These are phyloP conservation scores for Clonostachys byssicola DNA, from an alignment of 2,329 filamentous ascomycete species.

Conservation along the genomic window DNA sequence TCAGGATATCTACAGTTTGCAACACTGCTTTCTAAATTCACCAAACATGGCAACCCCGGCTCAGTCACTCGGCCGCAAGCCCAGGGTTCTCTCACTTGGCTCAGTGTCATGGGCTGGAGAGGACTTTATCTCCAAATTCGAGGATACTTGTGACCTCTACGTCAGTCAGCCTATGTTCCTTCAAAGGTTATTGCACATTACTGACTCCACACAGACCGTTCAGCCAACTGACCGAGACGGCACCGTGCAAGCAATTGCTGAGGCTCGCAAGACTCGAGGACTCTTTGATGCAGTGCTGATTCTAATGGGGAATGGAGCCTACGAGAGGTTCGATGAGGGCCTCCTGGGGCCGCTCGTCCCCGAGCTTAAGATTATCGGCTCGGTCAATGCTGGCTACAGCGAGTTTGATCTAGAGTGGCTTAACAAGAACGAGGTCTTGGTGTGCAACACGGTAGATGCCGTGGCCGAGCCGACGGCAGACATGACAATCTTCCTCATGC, in stretches of 20 bases:
- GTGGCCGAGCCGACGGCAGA: constrained; percentile 45
- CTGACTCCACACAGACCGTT: too few species aligned
- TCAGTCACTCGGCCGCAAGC: too few species aligned
- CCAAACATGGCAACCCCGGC: too few species aligned
- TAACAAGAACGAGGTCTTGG: constrained; percentile 35
- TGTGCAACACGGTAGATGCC: constrained; percentile 48
- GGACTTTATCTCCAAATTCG: too few species aligned
- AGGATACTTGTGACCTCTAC: too few species aligned
- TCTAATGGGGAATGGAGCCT: constrained; percentile 41
- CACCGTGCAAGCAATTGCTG: neutral
- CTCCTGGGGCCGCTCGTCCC: constrained; percentile 30
- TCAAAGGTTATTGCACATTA: too few species aligned
- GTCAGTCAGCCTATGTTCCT: too few species aligned
- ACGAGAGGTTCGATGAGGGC: constrained; percentile 40
- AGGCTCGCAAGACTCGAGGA: constrained; percentile 11
- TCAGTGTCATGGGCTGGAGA: too few species aligned
- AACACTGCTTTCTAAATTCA: too few species aligned
- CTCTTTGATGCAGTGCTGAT: constrained; percentile 40
- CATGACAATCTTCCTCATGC: constrained; percentile 29
- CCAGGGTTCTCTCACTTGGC: too few species aligned
- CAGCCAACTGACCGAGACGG: neutral
- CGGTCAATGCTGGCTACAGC: constrained; percentile 39
- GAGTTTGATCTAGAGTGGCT: constrained; percentile 39
- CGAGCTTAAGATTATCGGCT: constrained; percentile 35
- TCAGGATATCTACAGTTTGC: too few species aligned